Evolutionary conservation across 495 filamentous ascomycete genomes (phyloP).

Genomic region (Daldinia decipiens): DNA sequence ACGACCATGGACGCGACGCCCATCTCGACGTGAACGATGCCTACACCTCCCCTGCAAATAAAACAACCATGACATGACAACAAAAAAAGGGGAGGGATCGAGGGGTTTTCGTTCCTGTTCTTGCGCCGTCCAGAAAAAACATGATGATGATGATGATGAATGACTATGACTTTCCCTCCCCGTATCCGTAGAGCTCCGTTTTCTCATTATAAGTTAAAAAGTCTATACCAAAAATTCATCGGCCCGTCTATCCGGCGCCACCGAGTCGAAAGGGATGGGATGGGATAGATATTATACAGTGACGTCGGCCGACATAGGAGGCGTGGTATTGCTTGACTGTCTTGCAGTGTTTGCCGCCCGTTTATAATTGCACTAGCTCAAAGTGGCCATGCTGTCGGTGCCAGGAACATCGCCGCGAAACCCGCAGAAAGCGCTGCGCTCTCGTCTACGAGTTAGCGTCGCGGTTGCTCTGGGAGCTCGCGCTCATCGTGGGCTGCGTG

Average conservation of each 20-base stretch:
- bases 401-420: conserved; percentile 13
- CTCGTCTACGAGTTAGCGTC: conserved; percentile 68
- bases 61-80: not conserved
- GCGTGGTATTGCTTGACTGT: conserved; percentile 25
- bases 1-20: not conserved
- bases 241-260: conserved; percentile 27
- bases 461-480: conserved; percentile 90
- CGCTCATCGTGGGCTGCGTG: conserved; percentile 77
- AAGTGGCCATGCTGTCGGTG: conserved; percentile 17
- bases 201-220: conserved; percentile 49
- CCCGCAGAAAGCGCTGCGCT: conserved; percentile 6
- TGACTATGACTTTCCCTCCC: conserved; percentile 36
- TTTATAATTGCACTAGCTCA: conserved; percentile 22
- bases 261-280: conserved; percentile 33
- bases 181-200: conserved; percentile 45
- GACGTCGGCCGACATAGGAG: conserved; percentile 13
- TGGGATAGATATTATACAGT: conserved; percentile 46
- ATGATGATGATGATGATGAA: conserved; percentile 45
- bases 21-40: not conserved
- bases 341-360: conserved; percentile 27
- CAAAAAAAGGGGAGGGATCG: not conserved
- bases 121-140: conserved; percentile 36
- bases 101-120: conserved; percentile 38
- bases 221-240: conserved; percentile 48
- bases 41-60: not conserved